Conservation (phyloP, 768 basidiomycete genomes). For the Suillus variegatus region DNA sequence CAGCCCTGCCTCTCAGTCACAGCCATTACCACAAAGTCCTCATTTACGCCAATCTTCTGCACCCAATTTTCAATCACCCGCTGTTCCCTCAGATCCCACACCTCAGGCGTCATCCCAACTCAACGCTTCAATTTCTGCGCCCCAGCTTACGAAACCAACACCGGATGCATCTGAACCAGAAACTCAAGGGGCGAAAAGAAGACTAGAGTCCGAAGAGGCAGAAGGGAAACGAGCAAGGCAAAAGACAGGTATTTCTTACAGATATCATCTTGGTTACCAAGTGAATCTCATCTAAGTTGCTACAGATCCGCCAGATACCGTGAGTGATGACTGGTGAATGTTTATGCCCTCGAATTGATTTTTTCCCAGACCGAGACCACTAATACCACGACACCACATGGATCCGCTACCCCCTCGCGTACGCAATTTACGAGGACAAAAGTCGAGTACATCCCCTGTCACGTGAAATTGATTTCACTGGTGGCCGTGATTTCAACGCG, state of each 20-base stretch:
- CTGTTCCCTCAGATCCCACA: not conserved
- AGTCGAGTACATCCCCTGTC: conserved; percentile 87
- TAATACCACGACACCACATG: conserved; percentile 14
- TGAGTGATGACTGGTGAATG: conserved; percentile 33
- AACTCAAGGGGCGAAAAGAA: conserved; percentile 68
- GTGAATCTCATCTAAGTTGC: conserved; percentile 30
- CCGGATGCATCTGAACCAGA: conserved; percentile 51
- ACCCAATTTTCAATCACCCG: conserved; percentile 12
- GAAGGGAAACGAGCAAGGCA: conserved; percentile 71
- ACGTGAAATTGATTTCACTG: conserved; percentile 72
- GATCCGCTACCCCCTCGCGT: conserved; percentile 39
- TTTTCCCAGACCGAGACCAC: conserved; percentile 1
- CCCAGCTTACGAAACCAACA: not conserved
- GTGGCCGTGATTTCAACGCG: conserved; percentile 75
- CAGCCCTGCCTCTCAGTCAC: conserved; percentile 23
- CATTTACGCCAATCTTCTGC: conserved; percentile 24
- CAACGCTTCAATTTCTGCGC: conserved; percentile 13
- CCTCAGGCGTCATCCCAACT: conserved; percentile 7
- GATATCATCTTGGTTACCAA: conserved; percentile 20
- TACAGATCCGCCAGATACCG: conserved; percentile 52
- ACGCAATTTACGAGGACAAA: conserved; percentile 68
- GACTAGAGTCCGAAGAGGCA: conserved; percentile 63
- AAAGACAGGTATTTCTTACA: conserved; percentile 59
- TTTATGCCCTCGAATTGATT: conserved; percentile 9
- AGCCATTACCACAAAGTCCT: conserved; percentile 34